A percentile compares a stretch with the other conserved stretches of the same genome.
These are phyloP conservation scores for Coemansia sp. DNA, from an alignment of 192 early-diverging fungal species.

Conservation along the genomic window DNA sequence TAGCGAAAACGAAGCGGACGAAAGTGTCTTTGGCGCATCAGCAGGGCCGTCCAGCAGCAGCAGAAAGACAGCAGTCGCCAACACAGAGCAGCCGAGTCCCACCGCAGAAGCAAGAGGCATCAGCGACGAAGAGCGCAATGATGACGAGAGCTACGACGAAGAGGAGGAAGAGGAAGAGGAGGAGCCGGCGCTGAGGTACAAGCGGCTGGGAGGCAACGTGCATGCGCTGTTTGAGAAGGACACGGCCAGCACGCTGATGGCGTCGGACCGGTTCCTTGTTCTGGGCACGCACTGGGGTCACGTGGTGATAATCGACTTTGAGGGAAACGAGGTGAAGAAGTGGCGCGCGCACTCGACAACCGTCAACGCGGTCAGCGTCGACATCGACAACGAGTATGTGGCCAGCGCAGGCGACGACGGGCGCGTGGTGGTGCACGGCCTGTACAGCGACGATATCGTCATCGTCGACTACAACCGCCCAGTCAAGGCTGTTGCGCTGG, in stretches of 20 bases:
- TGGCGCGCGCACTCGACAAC: constrained; percentile 84
- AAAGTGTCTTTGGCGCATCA: neutral
- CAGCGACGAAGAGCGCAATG: constrained; percentile 38
- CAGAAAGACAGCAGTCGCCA: constrained; percentile 2
- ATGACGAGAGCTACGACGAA: constrained; percentile 33
- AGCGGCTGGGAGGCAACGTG: constrained; percentile 78
- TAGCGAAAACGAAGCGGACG: neutral
- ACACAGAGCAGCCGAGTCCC: neutral
- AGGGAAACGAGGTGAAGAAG: constrained; percentile 86
- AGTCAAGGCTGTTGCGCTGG: constrained; percentile 85
- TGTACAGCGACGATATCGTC: constrained; percentile 73
- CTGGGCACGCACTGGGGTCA: constrained; percentile 92
- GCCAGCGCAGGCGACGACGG: constrained; percentile 94
- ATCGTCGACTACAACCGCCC: constrained; percentile 84
- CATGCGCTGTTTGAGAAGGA: constrained; percentile 76
- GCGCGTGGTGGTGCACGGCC: constrained; percentile 81
- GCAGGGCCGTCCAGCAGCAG: neutral
- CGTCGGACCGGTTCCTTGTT: constrained; percentile 86
- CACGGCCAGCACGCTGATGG: constrained; percentile 77
- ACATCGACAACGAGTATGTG: constrained; percentile 83
- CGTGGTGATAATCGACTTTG: constrained; percentile 88
- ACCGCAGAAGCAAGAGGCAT: neutral
- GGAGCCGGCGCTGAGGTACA: constrained; percentile 91
- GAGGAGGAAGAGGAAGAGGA: constrained; percentile 81
- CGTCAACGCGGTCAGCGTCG: constrained; percentile 87